Evolutionary conservation across 768 basidiomycete genomes (phyloP).

Genomic region (Tephrocybe sp.): DNA sequence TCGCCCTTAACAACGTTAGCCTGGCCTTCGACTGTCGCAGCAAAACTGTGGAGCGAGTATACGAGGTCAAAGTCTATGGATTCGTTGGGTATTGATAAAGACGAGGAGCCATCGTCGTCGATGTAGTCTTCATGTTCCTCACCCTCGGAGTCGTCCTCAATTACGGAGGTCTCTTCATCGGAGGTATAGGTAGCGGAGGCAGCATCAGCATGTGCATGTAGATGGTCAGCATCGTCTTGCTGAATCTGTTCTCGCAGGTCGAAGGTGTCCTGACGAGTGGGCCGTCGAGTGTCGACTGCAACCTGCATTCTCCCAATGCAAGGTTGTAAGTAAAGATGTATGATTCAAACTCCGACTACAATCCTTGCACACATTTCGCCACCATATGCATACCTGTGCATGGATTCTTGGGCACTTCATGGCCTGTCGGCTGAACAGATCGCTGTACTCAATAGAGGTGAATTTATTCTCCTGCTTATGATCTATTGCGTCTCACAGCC

Average conservation of each 20-base stretch:
- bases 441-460: slow-evolving; percentile 29
- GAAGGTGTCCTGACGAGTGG: slow-evolving; percentile 56
- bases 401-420: slow-evolving; percentile 3
- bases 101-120: slow-evolving; percentile 75
- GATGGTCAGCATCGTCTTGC: slow-evolving; percentile 38
- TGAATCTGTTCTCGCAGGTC: slow-evolving; percentile 69
- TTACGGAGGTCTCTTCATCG: slow-evolving; percentile 80
- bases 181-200: slow-evolving; percentile 39
- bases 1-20: slow-evolving; percentile 99
- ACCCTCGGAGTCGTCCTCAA: slow-evolving; percentile 81
- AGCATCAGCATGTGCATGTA: slow-evolving; percentile 44
- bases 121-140: slow-evolving; percentile 71
- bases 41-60: slow-evolving; percentile 93
- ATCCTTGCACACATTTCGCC: background rate
- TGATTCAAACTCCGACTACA: too few species aligned
- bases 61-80: slow-evolving; percentile 93
- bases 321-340: too few species aligned
- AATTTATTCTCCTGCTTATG: background rate
- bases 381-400: background rate
- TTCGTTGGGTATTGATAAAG: slow-evolving; percentile 85
- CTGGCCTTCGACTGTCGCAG: slow-evolving; percentile 97
- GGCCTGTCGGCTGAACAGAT: slow-evolving; percentile 9
- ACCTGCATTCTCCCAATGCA: slow-evolving; percentile 6
- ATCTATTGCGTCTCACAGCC: background rate
- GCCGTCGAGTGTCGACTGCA: slow-evolving; percentile 27